These are phyloP conservation scores for thale cress (Arabidopsis thaliana) DNA, from an alignment of 345 rosid genomes.

Conservation along the genomic window DNA sequence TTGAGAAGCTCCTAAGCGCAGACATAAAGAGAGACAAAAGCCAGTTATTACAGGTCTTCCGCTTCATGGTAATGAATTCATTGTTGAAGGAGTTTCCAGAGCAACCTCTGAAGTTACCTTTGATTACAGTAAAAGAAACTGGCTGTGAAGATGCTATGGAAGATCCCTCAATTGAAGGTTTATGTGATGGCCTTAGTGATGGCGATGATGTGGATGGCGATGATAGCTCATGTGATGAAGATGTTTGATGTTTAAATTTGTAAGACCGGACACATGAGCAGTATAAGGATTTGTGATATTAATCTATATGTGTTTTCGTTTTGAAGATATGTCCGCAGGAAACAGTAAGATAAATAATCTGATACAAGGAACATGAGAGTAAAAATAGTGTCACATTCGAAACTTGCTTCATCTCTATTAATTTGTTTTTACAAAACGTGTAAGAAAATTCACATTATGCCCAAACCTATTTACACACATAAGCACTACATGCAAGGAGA, in stretches of 20 bases:
- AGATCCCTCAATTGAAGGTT: conserved; percentile 29
- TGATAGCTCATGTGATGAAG: conserved; percentile 35
- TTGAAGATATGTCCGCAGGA: conserved; percentile 6
- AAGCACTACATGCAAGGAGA: conserved; percentile 4
- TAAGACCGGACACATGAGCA: not conserved
- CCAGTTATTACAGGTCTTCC: conserved; percentile 68
- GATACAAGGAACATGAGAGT: conserved; percentile 11
- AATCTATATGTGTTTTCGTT: not conserved
- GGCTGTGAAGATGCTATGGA: conserved; percentile 47
- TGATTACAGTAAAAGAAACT: conserved; percentile 58
- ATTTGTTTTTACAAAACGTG: conserved; percentile 20
- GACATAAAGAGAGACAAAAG: conserved; percentile 73
- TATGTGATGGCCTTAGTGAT: conserved; percentile 7
- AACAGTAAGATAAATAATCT: not conserved
- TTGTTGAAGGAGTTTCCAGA: conserved; percentile 71
- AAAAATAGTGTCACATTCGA: not conserved
- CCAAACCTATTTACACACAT: conserved; percentile 31
- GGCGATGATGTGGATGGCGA: conserved; percentile 20
- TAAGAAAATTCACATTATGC: not conserved
- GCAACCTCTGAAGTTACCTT: conserved; percentile 65
- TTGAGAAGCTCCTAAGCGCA: conserved; percentile 77
- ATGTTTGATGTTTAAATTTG: conserved; percentile 4
- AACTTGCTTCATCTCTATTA: not conserved
- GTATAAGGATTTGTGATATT: not conserved
- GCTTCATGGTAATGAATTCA: conserved; percentile 75